Conservation (phyloP, 148 eudicot genomes). For the Limonium bicolor region DNA sequence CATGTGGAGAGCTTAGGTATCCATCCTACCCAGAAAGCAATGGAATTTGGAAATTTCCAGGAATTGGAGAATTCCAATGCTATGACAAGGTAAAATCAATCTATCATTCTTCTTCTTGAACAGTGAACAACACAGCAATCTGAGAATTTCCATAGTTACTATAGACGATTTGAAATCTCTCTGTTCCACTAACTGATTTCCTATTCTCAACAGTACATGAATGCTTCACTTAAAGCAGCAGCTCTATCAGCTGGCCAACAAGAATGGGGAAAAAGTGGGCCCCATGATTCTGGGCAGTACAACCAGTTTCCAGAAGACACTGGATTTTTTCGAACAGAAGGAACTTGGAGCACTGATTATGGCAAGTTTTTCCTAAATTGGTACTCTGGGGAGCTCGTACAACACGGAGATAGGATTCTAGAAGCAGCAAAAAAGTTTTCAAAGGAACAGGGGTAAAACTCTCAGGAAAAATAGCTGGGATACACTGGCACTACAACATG, state of each 20-base stretch:
- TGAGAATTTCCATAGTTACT: too few species aligned
- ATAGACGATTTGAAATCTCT: too few species aligned
- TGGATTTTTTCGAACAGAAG: conserved; percentile 61
- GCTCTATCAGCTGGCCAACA: conserved; percentile 55
- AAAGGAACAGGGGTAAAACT: conserved; percentile 66
- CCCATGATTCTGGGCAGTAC: conserved; percentile 86
- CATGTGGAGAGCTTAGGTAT: conserved; percentile 93
- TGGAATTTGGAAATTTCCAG: conserved; percentile 94
- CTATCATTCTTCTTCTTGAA: too few species aligned
- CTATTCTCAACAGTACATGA: conserved; percentile 74
- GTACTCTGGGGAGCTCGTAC: conserved; percentile 67
- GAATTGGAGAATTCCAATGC: conserved; percentile 96
- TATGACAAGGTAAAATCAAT: conserved; percentile 96
- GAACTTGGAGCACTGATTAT: conserved; percentile 65
- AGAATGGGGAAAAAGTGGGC: conserved; percentile 78
- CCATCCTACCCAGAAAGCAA: conserved; percentile 98
- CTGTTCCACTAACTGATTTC: too few species aligned
- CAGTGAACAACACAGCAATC: too few species aligned
- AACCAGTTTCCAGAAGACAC: conserved; percentile 88
- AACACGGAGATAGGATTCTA: conserved; percentile 67
- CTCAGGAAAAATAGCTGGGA: conserved; percentile 87
- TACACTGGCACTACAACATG: conserved; percentile 84
- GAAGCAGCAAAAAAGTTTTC: conserved; percentile 51
- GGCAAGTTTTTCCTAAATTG: conserved; percentile 81
- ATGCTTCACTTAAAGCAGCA: conserved; percentile 73